phyloP scores from a whole-genome alignment of 768 basidiomycete species.

The Neoboletus subvelutipes region DNA sequence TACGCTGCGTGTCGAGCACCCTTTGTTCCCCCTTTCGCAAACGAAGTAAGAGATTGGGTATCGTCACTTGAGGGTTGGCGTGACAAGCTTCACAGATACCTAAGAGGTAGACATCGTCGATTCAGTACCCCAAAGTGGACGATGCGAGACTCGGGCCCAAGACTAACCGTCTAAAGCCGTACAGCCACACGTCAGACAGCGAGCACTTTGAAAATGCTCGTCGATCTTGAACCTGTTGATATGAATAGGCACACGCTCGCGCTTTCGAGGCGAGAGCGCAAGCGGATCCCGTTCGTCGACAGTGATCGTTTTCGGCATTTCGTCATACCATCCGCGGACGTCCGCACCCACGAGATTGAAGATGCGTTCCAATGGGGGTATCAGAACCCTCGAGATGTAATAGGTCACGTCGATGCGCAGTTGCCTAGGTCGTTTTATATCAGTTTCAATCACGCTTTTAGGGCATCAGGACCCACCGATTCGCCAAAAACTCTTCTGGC shows the following conservation, averaged over 20 bases:
- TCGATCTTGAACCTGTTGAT: conserved; percentile 57
- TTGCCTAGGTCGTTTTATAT: conserved; percentile 41
- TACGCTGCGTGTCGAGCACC: conserved; percentile 54
- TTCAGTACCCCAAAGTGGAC: background rate
- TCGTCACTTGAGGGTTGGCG: conserved; percentile 49
- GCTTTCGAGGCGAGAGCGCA: conserved; percentile 38
- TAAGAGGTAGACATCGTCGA: conserved; percentile 19
- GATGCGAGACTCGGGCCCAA: background rate
- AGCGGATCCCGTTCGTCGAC: conserved; percentile 36
- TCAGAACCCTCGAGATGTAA: conserved; percentile 84
- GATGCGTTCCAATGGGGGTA: conserved; percentile 87
- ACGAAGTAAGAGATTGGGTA: conserved; percentile 55
- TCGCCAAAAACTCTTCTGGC: conserved; percentile 67
- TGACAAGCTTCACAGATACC: conserved; percentile 69
- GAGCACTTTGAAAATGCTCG: conserved; percentile 68
- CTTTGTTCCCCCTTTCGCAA: conserved; percentile 54
- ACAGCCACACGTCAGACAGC: conserved; percentile 68
- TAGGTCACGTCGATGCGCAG: conserved; percentile 81
- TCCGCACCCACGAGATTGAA: conserved; percentile 91
- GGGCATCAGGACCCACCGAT: conserved; percentile 45
- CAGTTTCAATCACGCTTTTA: background rate
- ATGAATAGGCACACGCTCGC: conserved; percentile 25
- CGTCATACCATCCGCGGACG: conserved; percentile 80
- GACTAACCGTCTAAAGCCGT: conserved; percentile 51
- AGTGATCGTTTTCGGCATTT: conserved; percentile 69